Evolutionary conservation across 768 basidiomycete species (phyloP).

Genomic region (Pholiota microspora): DNA sequence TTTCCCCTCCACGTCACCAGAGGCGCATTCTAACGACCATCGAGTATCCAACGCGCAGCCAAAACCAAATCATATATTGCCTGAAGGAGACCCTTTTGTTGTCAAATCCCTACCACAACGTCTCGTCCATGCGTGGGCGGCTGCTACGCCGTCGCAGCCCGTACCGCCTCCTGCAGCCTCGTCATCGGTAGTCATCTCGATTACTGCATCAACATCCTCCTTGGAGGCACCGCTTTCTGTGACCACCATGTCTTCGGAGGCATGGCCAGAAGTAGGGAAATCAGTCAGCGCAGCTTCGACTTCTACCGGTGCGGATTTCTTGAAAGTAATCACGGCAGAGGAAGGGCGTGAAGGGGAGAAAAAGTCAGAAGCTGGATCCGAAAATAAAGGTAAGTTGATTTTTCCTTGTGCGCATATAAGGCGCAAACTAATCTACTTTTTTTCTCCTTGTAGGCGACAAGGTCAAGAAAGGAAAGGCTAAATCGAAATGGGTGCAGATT

Average conservation of each 20-base stretch:
- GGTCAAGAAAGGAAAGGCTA: constrained; percentile 14
- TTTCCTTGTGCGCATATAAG: background rate
- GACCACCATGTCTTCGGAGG: constrained; percentile 1
- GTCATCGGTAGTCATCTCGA: background rate
- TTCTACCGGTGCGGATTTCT: background rate
- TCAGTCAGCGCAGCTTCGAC: constrained; percentile 6
- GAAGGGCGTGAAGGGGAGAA: background rate
- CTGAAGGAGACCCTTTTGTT: constrained; percentile 42
- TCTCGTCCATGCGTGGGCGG: background rate
- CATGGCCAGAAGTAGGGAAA: constrained; percentile 23
- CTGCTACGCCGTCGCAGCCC: background rate
- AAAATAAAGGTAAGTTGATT: background rate
- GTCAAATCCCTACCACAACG: constrained; percentile 29
- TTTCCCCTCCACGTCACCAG: too few species aligned
- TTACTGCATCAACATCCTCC: background rate
- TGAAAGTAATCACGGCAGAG: background rate
- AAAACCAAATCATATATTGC: background rate
- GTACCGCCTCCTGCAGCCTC: background rate
- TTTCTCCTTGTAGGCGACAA: background rate
- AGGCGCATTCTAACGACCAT: too few species aligned
- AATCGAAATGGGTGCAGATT: constrained; percentile 24
- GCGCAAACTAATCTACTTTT: background rate
- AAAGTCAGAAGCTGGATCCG: background rate
- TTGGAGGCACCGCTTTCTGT: background rate
- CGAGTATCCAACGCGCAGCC: background rate